Evolutionary conservation across 2,329 filamentous ascomycete genomes (phyloP).

Genomic region (Aphanocladium album): DNA sequence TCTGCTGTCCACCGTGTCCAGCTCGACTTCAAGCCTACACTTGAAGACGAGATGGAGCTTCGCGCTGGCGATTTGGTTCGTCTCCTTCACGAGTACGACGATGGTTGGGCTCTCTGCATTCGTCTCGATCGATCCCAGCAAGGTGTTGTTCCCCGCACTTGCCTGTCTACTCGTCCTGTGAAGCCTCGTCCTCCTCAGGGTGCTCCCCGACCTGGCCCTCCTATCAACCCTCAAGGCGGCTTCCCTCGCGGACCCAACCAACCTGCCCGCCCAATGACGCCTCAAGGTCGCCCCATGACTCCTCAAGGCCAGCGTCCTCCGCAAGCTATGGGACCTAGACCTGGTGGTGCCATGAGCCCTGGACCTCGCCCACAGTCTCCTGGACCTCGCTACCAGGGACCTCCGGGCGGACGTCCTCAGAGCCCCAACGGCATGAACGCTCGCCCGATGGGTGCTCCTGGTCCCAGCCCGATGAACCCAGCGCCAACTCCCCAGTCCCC

Average conservation of each 20-base stretch:
- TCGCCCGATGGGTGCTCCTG: slow-evolving; percentile 37
- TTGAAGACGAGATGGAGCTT: slow-evolving; percentile 87
- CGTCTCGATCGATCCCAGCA: slow-evolving; percentile 85
- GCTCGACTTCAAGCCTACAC: slow-evolving; percentile 86
- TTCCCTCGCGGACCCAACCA: slow-evolving; percentile 24
- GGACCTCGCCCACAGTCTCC: slow-evolving; percentile 40
- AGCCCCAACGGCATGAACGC: slow-evolving; percentile 37
- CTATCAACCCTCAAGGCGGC: slow-evolving; percentile 40
- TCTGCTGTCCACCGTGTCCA: slow-evolving; percentile 83
- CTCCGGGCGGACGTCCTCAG: slow-evolving; percentile 31
- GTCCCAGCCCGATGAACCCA: slow-evolving; percentile 43
- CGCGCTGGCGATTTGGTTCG: slow-evolving; percentile 78
- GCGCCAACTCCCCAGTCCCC: slow-evolving; percentile 22
- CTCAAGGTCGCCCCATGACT: slow-evolving; percentile 25
- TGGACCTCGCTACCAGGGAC: slow-evolving; percentile 31
- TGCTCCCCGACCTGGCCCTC: slow-evolving; percentile 46
- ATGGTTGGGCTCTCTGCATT: slow-evolving; percentile 95
- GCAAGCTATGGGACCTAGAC: slow-evolving; percentile 23
- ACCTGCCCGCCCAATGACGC: slow-evolving; percentile 9
- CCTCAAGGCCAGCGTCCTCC: slow-evolving; percentile 34
- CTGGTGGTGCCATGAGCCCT: slow-evolving; percentile 5
- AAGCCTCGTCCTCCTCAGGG: slow-evolving; percentile 66
- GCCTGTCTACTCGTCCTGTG: slow-evolving; percentile 84
- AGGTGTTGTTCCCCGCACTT: slow-evolving; percentile 90
- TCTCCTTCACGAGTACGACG: slow-evolving; percentile 92